Conservation (phyloP, 768 basidiomycete genomes). For the Lepiota venenata region DNA sequence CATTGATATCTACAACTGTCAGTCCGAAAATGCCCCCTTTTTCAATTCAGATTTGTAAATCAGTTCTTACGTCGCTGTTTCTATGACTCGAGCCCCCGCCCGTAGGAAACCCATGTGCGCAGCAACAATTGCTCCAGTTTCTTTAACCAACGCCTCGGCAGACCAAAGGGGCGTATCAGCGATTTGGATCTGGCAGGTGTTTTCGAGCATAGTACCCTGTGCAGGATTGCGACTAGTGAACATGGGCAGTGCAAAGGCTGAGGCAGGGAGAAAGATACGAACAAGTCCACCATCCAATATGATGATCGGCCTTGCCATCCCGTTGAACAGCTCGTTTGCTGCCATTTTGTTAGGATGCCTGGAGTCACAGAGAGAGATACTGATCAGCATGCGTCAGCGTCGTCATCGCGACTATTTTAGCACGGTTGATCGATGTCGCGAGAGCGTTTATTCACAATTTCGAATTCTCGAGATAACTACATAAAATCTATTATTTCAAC, state of each 20-base stretch:
- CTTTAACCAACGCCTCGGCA: conserved; percentile 50
- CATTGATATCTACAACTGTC: conserved; percentile 57
- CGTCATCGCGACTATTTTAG: too few relatives aligned
- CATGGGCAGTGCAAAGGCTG: not conserved
- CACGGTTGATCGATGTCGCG: too few relatives aligned
- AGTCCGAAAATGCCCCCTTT: not conserved
- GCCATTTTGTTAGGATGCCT: not conserved
- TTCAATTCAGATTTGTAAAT: not conserved
- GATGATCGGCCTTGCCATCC: not conserved
- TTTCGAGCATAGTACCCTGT: conserved; percentile 65
- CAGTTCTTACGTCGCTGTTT: conserved; percentile 59
- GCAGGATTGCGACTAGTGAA: not conserved
- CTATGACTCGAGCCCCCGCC: conserved; percentile 63
- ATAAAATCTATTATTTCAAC: too few relatives aligned
- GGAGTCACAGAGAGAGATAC: too few relatives aligned
- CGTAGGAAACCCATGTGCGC: conserved; percentile 62
- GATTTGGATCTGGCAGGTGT: conserved; percentile 41
- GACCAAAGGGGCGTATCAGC: conserved; percentile 69
- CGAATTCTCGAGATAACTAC: too few relatives aligned
- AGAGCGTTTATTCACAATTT: too few relatives aligned
- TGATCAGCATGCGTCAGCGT: too few relatives aligned
- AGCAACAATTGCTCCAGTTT: conserved; percentile 49
- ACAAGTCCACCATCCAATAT: conserved; percentile 50
- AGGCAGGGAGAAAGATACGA: conserved; percentile 10
- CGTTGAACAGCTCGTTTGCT: not conserved